Conservation (phyloP, 2,329 filamentous ascomycete species). For the Paecilomyces sp. region DNA sequence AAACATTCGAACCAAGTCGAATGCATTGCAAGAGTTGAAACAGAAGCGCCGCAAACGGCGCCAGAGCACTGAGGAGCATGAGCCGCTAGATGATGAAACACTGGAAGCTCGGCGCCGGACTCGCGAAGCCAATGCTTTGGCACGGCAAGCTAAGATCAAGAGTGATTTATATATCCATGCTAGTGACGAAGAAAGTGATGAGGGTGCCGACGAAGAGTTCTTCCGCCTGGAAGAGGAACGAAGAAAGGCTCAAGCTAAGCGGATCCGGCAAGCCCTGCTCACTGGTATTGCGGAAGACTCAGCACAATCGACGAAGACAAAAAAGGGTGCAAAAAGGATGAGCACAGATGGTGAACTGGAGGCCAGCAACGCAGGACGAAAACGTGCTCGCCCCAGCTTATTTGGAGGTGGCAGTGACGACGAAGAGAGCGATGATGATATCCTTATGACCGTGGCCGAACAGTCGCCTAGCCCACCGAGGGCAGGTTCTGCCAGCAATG, state of each 20-base stretch:
- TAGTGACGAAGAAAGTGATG: slow-evolving; percentile 85
- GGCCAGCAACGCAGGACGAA: slow-evolving; percentile 11
- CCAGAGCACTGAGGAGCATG: slow-evolving; percentile 36
- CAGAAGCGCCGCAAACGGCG: slow-evolving; percentile 53
- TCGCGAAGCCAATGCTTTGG: slow-evolving; percentile 61
- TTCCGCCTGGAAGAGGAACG: slow-evolving; percentile 68
- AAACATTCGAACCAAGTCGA: slow-evolving; percentile 41
- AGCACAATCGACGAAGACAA: slow-evolving; percentile 17
- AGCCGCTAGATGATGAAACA: slow-evolving; percentile 58
- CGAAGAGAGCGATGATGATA: slow-evolving; percentile 18
- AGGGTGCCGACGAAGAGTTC: slow-evolving; percentile 65
- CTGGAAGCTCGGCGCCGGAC: slow-evolving; percentile 53
- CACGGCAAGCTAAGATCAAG: slow-evolving; percentile 74
- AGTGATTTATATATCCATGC: slow-evolving; percentile 73
- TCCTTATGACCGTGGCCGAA: slow-evolving; percentile 18
- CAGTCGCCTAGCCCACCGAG: slow-evolving; percentile 10
- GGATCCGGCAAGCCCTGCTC: slow-evolving; percentile 43
- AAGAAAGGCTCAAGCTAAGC: slow-evolving; percentile 48
- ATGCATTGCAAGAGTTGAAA: slow-evolving; percentile 50
- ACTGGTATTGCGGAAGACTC: slow-evolving; percentile 26
- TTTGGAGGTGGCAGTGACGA: slow-evolving; percentile 13
- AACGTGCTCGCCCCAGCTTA: slow-evolving; percentile 21
- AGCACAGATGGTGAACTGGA: slow-evolving; percentile 16
- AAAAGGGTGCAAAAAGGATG: slow-evolving; percentile 18
- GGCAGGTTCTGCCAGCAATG: slow-evolving; percentile 11